Conservation (phyloP, 108 stramenopile genomes). For the Cyclotella sp. region DNA sequence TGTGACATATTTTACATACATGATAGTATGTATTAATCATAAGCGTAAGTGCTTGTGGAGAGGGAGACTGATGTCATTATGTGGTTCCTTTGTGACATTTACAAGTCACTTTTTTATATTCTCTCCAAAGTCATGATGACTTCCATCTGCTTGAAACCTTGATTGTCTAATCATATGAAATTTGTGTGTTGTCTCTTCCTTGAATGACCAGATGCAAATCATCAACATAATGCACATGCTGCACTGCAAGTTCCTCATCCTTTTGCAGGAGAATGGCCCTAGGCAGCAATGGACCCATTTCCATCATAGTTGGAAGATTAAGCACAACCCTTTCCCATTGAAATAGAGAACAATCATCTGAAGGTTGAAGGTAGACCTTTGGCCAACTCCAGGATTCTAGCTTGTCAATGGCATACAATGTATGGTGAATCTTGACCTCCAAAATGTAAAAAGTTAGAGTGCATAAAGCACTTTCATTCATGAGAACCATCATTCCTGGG, state of each 20-base stretch:
- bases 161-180: too few relatives aligned
- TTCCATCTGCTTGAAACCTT: too few relatives aligned
- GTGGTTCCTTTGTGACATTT: too few relatives aligned
- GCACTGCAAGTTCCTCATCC: neutral
- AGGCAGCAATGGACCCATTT: neutral
- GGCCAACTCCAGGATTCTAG: neutral
- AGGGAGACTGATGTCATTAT: too few relatives aligned
- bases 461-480: neutral
- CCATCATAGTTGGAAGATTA: neutral
- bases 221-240: neutral
- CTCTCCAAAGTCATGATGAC: too few relatives aligned
- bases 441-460: neutral
- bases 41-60: too few relatives aligned
- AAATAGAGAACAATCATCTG: neutral
- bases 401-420: neutral
- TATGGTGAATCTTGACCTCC: neutral
- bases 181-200: neutral
- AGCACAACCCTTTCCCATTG: neutral
- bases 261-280: neutral
- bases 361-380: neutral
- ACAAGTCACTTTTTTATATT: too few relatives aligned
- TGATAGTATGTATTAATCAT: too few relatives aligned
- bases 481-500: neutral
- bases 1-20: too few relatives aligned
- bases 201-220: neutral